Base-by-base conservation (phyloP, 139 green algal species). In the Chara braunii region DNA sequence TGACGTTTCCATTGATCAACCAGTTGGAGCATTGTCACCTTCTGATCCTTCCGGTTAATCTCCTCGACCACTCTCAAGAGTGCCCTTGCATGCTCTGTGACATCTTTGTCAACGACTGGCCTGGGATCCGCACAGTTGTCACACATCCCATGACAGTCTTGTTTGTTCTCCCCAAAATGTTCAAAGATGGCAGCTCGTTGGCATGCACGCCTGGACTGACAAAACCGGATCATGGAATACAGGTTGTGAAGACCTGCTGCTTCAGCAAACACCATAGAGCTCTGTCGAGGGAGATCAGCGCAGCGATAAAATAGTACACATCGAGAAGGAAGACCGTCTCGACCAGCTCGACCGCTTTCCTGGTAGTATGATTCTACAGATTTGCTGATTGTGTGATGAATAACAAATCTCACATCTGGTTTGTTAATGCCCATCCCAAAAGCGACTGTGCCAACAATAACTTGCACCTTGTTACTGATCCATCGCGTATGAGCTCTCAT, bases 381-480 rank as follows among this genome's bases (percentile, higher is more conserved):
- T 43, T 84, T 82, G 29, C 52, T 53, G 3, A 83, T 37, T 1
- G 30, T 59, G 62, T 82, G 74, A 52, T 84, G 78, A 18, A 84
- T 62, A 2, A 84, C 78, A 70, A 82, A 84, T 3, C 78, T 51
- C 24, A 70, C 55, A 36, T 79, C 58, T 12, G 74, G 50, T 33
- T 80, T 79, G 60, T 80, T 59, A 11, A 80, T 75, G 30, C 80
- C 81, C 82, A 91, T 91, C 8, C 87, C 88, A 68, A 95, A 95
- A 0, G 88, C 88, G 5, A 95, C 62, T 31, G 53, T 71, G 31
- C 62, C 62, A 28, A 71, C 62, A 72, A 71, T 71, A 54, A 73
- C 64, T 34, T 73, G 64, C 3, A 70, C 4, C 23, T 71, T n/a
- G 0, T 52, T 52, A 18, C 53, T 14, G 4, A 53, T 73, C 64